Percentiles rank a stretch among this genome's conserved stretches.
Evolutionary conservation across 1,139 yeast species (phyloP).

Genomic region (Nakaseomyces bracarensis): DNA sequence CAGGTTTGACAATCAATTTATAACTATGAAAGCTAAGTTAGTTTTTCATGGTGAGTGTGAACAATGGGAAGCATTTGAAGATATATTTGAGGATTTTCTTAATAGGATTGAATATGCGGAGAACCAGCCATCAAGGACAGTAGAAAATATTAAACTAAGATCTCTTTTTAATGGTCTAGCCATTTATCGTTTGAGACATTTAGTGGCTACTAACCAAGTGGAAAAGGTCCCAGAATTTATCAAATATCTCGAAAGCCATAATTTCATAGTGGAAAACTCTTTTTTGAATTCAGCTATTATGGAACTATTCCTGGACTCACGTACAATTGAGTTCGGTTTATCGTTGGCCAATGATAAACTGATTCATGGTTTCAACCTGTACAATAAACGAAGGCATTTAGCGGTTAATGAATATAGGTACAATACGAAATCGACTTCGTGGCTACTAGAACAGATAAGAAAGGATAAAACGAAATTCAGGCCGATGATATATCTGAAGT

Average conservation of each 20-base stretch:
- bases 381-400: constrained; percentile 24
- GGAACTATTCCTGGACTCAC: constrained; percentile 14
- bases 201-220: constrained; percentile 22
- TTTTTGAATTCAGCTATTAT: constrained; percentile 35
- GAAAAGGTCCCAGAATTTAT: constrained; percentile 27
- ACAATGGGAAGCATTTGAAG: constrained; percentile 33
- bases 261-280: constrained; percentile 35
- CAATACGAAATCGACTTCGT: constrained; percentile 11
- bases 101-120: constrained; percentile 29
- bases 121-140: constrained; percentile 25
- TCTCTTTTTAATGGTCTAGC: constrained; percentile 28
- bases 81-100: constrained; percentile 25
- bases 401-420: constrained; percentile 6
- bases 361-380: constrained; percentile 35
- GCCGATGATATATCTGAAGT: constrained; percentile 32
- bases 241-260: constrained; percentile 29
- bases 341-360: constrained; percentile 34
- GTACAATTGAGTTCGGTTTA: constrained; percentile 32
- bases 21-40: constrained; percentile 30
- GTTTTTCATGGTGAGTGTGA: constrained; percentile 28
- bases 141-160: constrained; percentile 21
- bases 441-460: constrained; percentile 18
- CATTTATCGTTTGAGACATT: constrained; percentile 28
- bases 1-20: constrained; percentile 21
- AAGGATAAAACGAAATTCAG: constrained; percentile 19